Base-by-base conservation (phyloP, 257 asterid species). In the Solanum gandarillasii region DNA sequence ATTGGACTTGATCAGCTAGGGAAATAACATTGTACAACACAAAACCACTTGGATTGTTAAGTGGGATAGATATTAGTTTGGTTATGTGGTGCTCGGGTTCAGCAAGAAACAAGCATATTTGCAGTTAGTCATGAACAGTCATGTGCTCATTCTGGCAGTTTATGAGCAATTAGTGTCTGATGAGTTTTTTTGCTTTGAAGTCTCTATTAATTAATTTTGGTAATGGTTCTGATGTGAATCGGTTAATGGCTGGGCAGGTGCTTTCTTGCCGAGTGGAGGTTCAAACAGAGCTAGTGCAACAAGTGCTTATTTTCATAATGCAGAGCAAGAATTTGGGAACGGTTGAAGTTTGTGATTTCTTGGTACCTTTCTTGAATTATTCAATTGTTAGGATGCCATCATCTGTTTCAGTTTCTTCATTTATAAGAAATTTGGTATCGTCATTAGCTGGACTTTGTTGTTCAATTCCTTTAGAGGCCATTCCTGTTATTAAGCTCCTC, bases 291-390 rank as follows among this genome's bases (percentile, higher is more conserved):
- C 98, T 97, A 70, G 94, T 94, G 92, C 95, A 91, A 85, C 98
- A 95, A 94, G 96, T 96, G 87, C 87, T 90, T 88, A 35, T 91
- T 34, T 95, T 95, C 86, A 79, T 96, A 83, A 89, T 88, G 90
- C 94, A 95, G 94, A 92, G 92, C 88, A 96, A 90, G 88, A 93
- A 93, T 85, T 87, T 92, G 34, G 95, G 98, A 88, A 91, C 91
- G 93, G 91, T 90, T 83, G 92, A 93, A 27, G 94, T 94, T 88
- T 95, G 98, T 93, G 96, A 95, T n/a, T 96, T 94, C 91, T 81
- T 97, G 92, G 89, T 91, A 86, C 98, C 99, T 89, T 93, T 97
- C 90, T 87, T 97, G 88, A 96, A 94, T 89, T 92, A 91, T 94
- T 91, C 95, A 21, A 86, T 95, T 68, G 88, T 97, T 87, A 92